Percentiles rank a stretch among this genome's conserved stretches.
Evolutionary conservation across 257 asterid species (phyloP).

Genomic region (Handroanthus guayacan): DNA sequence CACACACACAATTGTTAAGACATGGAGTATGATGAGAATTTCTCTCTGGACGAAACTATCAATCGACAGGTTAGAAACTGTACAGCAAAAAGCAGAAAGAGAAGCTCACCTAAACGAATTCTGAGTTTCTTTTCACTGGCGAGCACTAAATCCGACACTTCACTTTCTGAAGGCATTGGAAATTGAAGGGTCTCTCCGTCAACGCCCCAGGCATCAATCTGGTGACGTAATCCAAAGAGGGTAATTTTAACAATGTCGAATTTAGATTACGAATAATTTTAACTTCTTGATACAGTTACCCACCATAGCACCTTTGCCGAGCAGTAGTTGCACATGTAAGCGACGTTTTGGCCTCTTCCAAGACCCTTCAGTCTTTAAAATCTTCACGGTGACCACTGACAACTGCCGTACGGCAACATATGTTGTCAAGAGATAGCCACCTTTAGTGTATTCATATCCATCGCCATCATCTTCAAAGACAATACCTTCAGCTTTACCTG

Average conservation of each 20-base stretch:
- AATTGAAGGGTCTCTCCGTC: constrained; percentile 80
- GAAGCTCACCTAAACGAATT: constrained; percentile 63
- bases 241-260: background rate
- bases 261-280: constrained; percentile 17
- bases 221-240: constrained; percentile 23
- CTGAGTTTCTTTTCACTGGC: constrained; percentile 63
- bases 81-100: constrained; percentile 28
- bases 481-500: constrained; percentile 93
- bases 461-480: constrained; percentile 92
- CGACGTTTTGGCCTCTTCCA: constrained; percentile 86
- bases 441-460: constrained; percentile 80
- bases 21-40: background rate
- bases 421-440: constrained; percentile 79
- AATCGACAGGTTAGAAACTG: background rate
- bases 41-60: background rate
- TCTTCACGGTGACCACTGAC: constrained; percentile 73
- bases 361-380: constrained; percentile 78
- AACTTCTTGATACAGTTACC: constrained; percentile 26
- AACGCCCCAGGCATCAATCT: constrained; percentile 85
- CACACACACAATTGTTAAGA: background rate
- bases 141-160: constrained; percentile 57
- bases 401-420: constrained; percentile 75
- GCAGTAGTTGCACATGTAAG: constrained; percentile 74
- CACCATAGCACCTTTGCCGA: constrained; percentile 83
- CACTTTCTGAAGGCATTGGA: constrained; percentile 68